Conservation (phyloP, 345 rosid species). For the Eucalyptus paniculata region DNA sequence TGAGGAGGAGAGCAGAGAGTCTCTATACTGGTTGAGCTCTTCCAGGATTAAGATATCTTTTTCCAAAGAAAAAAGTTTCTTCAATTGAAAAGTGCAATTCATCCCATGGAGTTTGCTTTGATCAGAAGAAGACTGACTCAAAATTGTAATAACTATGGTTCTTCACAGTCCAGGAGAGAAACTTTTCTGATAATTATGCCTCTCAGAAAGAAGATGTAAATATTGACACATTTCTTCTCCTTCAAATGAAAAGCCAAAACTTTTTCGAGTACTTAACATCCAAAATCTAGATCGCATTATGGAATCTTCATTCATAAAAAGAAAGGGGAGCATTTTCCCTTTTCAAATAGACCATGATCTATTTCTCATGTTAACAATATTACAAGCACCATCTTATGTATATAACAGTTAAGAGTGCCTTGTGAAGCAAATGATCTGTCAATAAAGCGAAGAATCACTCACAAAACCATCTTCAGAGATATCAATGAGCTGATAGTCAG, state of each 20-base stretch:
- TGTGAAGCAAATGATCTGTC: background rate
- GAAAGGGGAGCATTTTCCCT: background rate
- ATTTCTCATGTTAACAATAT: background rate
- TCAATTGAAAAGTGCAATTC: background rate
- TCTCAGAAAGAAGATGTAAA: background rate
- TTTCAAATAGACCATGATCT: background rate
- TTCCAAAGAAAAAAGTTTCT: background rate
- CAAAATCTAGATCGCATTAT: background rate
- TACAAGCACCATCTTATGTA: background rate
- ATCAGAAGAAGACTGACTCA: background rate
- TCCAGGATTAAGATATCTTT: background rate
- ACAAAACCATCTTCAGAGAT: conserved; percentile 83
- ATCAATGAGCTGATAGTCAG: conserved; percentile 67
- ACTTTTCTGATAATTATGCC: background rate
- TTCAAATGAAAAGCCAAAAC: background rate
- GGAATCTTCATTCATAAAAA: background rate
- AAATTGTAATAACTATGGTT: background rate
- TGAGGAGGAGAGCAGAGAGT: background rate
- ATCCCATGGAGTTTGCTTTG: background rate
- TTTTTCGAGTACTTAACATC: background rate
- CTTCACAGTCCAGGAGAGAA: background rate
- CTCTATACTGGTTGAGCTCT: background rate
- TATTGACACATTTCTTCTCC: background rate
- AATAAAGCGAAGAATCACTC: conserved; percentile 4
- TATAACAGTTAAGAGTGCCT: background rate